Evolutionary conservation across 176 grass and related monocot genomes (phyloP), one percentile per base, ranked within the genome.

Genomic region (Bonia amplexicaulis): DNA sequence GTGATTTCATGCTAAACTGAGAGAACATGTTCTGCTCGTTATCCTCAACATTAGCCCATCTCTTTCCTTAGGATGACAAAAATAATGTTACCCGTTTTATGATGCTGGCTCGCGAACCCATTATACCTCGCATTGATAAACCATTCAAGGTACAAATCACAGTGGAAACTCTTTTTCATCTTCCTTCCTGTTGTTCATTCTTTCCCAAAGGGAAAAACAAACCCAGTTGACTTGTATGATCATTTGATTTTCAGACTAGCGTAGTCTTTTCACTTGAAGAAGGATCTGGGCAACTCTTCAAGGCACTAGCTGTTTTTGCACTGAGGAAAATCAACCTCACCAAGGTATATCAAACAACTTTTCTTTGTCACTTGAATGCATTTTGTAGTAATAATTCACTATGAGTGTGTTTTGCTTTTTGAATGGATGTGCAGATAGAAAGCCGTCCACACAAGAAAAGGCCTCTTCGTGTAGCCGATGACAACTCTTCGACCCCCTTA

Each of bases 221-320:
- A 53, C 19, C 14, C 6, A 23, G 9, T 63, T 85, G 79, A 82
- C 57, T 52, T 90, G 25, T 85, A 59, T 55, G 45, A 19, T 82
- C 12, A 45, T 74, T 83, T 77, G 22, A 81, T 62, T 90, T 89
- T 72, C 80, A 95, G 96, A 95, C 93, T 20, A 99, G 96, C 81
- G 88, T 99, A 89, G 93, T 96, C 58, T 99, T 99, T 80, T 96
- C 91, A 87, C 88, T 99, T 71, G 91, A 99, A 88, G 96, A 99
- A 87, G 93, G 96, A 3, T 88, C 90, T 48, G 96, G 91, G 58
- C 52, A 92, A 71, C 96, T 99, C 86, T 96, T 99, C 58, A 99
- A 89, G 86, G 91, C 93, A 68, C 86, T 99, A 86, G 96, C 88
- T 75, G 91, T 96, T 49, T 99, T 99, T 83, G 93, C 96, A 76